Conservation (phyloP, 805 yeast genomes). For the Millerago galiae region DNA sequence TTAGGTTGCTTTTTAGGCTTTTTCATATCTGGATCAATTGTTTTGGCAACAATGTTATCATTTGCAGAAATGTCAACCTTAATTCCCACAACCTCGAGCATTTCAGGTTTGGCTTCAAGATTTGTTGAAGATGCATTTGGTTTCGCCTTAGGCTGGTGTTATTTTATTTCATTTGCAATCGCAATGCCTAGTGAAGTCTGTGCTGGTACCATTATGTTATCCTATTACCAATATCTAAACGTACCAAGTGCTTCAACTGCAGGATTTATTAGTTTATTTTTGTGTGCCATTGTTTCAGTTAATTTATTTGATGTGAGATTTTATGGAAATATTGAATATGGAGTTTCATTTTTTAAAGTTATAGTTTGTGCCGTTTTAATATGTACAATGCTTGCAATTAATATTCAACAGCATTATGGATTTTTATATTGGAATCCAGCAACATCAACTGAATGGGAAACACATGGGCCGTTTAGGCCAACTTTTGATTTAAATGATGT, state of each 20-base stretch:
- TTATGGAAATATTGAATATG: slow-evolving; percentile 70
- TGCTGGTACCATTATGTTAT: slow-evolving; percentile 71
- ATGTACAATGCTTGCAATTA: slow-evolving; percentile 57
- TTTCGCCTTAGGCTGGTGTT: slow-evolving; percentile 65
- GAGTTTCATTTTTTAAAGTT: slow-evolving; percentile 53
- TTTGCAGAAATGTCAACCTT: slow-evolving; percentile 80
- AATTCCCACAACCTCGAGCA: slow-evolving; percentile 74
- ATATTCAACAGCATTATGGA: slow-evolving; percentile 47
- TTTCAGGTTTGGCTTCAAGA: slow-evolving; percentile 66
- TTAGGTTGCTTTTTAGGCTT: slow-evolving; percentile 69
- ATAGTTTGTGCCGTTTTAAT: slow-evolving; percentile 46
- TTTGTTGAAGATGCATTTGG: slow-evolving; percentile 78
- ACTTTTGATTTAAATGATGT: slow-evolving; percentile 58
- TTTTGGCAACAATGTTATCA: slow-evolving; percentile 61
- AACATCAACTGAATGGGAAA: slow-evolving; percentile 39
- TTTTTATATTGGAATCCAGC: slow-evolving; percentile 61
- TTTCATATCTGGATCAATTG: slow-evolving; percentile 55
- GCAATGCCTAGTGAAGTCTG: slow-evolving; percentile 77
- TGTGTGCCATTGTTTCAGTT: slow-evolving; percentile 37
- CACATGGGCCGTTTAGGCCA: slow-evolving; percentile 71
- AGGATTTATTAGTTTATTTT: slow-evolving; percentile 61
- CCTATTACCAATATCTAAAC: slow-evolving; percentile 54
- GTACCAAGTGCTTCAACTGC: slow-evolving; percentile 46
- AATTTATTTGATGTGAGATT: slow-evolving; percentile 65
- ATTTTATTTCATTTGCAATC: slow-evolving; percentile 65